These are phyloP conservation scores for Trapa bicornis DNA, from an alignment of 345 rosid species.

Conservation along the genomic window DNA sequence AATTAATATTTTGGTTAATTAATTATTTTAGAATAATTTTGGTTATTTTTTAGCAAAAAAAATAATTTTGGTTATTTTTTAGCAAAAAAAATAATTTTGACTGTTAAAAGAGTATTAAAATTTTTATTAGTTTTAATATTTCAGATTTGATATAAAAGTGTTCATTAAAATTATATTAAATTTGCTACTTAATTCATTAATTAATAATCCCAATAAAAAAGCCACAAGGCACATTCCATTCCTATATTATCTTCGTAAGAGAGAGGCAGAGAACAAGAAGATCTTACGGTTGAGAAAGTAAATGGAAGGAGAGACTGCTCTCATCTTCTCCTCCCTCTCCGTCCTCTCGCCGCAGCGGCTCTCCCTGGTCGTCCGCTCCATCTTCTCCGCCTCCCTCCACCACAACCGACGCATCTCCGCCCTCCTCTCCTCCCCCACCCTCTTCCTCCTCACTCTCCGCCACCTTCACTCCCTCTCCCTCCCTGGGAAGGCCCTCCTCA, in stretches of 20 bases:
- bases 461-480: constrained; percentile 72
- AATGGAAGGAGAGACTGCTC: constrained; percentile 34
- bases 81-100: no score
- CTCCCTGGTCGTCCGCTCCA: constrained; percentile 36
- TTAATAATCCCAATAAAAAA: no score
- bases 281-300: constrained; percentile 11
- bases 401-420: constrained; percentile 51
- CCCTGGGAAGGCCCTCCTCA: constrained; percentile 48
- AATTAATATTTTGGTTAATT: no score
- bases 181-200: no score
- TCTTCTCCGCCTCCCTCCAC: constrained; percentile 37
- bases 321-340: constrained; percentile 54
- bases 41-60: no score
- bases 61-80: no score
- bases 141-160: no score
- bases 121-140: no score
- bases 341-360: constrained; percentile 37
- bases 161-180: no score
- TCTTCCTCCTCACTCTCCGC: constrained; percentile 68
- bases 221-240: background rate
- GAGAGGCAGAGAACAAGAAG: background rate
- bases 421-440: constrained; percentile 61
- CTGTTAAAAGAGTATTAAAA: no score
- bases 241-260: background rate
- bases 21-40: no score